These are phyloP conservation scores for Fusarium buharicum DNA, from an alignment of 2,329 filamentous ascomycete species.

Conservation along the genomic window DNA sequence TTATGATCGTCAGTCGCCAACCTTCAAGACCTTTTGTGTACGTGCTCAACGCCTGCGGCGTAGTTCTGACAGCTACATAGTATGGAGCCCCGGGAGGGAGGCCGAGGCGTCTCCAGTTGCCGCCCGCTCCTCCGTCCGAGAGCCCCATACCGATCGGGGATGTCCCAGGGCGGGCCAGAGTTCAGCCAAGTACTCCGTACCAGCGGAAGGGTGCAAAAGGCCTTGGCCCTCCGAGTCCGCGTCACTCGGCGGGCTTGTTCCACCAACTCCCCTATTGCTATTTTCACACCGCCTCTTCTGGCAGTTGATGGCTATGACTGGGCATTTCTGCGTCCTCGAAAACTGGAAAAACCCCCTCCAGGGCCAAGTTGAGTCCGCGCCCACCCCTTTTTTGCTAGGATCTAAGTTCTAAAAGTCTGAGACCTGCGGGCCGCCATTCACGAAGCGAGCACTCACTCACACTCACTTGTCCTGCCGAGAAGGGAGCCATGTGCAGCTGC, in stretches of 20 bases:
- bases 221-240: constrained; percentile 39
- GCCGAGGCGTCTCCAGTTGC: constrained; percentile 38
- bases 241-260: constrained; percentile 21
- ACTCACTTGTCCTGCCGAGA: constrained; percentile 23
- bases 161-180: constrained; percentile 41
- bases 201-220: constrained; percentile 28
- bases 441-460: constrained; percentile 29
- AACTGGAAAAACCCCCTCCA: constrained; percentile 30
- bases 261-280: constrained; percentile 25
- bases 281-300: constrained; percentile 14
- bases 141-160: constrained; percentile 46
- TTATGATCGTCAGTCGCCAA: constrained; percentile 31
- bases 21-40: constrained; percentile 7
- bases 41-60: constrained; percentile 35
- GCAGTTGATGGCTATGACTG: constrained; percentile 16
- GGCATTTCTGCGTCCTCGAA: background rate
- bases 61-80: constrained; percentile 26
- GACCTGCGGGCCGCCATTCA: constrained; percentile 40
- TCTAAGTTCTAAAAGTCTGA: constrained; percentile 15
- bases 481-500: constrained; percentile 11
- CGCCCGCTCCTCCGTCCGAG: constrained; percentile 45
- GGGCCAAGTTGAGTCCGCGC: background rate
- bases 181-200: constrained; percentile 40
- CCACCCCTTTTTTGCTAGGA: constrained; percentile 19
- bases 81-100: constrained; percentile 39